Evolutionary conservation across 1,139 yeast species (phyloP).

Genomic region (Starmera stellimalicola): DNA sequence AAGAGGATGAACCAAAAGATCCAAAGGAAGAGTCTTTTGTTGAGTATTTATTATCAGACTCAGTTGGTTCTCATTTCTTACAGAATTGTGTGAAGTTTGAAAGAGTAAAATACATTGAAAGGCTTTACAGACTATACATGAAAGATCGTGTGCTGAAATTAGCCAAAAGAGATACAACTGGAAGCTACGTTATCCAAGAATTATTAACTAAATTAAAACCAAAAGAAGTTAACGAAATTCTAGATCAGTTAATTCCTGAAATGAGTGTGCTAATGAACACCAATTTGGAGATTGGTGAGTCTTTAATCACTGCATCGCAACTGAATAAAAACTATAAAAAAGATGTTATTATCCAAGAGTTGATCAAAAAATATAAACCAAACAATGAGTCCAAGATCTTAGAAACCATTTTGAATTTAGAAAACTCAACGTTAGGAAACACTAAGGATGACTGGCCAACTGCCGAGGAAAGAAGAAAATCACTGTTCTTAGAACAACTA

Average conservation of each 20-base stretch:
- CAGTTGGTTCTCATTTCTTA: conserved; percentile 87
- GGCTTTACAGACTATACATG: conserved; percentile 67
- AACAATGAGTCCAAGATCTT: conserved; percentile 40
- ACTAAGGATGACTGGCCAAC: conserved; percentile 88
- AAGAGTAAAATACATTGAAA: conserved; percentile 57
- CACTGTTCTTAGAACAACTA: conserved; percentile 63
- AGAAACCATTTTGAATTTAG: conserved; percentile 57
- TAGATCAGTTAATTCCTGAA: conserved; percentile 64
- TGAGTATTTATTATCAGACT: conserved; percentile 74
- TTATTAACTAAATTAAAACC: conserved; percentile 51
- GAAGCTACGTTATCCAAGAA: conserved; percentile 73
- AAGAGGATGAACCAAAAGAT: conserved; percentile 37
- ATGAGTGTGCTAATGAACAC: conserved; percentile 53
- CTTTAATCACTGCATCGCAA: conserved; percentile 60
- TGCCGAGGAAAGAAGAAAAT: conserved; percentile 76
- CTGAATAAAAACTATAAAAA: conserved; percentile 49
- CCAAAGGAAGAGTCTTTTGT: conserved; percentile 71
- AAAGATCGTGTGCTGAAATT: conserved; percentile 61
- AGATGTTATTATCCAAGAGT: conserved; percentile 54
- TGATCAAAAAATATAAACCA: conserved; percentile 52
- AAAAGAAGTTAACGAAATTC: conserved; percentile 50
- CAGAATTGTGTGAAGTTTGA: conserved; percentile 62
- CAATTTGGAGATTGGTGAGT: conserved; percentile 61
- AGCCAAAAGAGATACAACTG: conserved; percentile 72
- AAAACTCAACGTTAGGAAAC: conserved; percentile 69